Evolutionary conservation across 176 grass and related monocot genomes (phyloP).

Genomic region (Aechmea fasciata): DNA sequence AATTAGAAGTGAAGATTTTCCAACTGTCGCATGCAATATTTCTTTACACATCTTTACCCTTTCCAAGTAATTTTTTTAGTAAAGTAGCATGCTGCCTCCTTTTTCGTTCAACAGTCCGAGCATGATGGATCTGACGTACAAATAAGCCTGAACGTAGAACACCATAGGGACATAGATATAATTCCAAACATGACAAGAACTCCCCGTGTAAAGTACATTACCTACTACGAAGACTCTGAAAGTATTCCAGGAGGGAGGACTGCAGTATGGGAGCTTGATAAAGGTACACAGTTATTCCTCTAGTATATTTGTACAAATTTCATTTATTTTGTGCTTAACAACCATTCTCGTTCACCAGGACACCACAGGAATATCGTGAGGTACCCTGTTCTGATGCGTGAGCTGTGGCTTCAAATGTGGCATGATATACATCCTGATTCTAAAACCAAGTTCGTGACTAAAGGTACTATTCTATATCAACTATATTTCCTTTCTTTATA

Average conservation of each 20-base stretch:
- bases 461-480: constrained; percentile 37
- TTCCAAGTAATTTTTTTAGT: not conserved
- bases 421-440: constrained; percentile 78
- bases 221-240: constrained; percentile 95
- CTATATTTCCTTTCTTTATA: constrained; percentile 12
- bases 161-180: constrained; percentile 44
- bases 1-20: not conserved
- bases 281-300: constrained; percentile 33
- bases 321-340: not conserved
- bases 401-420: constrained; percentile 99
- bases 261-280: constrained; percentile 89
- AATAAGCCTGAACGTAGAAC: constrained; percentile 56
- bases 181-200: constrained; percentile 67
- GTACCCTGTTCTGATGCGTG: constrained; percentile 76
- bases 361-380: constrained; percentile 92
- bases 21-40: not conserved
- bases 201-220: constrained; percentile 87
- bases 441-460: constrained; percentile 87
- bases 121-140: constrained; percentile 95
- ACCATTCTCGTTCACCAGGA: constrained; percentile 30
- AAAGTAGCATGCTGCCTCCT: not conserved
- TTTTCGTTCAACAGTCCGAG: constrained; percentile 52
- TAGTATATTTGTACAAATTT: not conserved
- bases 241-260: constrained; percentile 80
- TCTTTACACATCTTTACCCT: not conserved